Base-by-base conservation (phyloP, 495 filamentous ascomycete species). In the Aspergillus nidulans region DNA sequence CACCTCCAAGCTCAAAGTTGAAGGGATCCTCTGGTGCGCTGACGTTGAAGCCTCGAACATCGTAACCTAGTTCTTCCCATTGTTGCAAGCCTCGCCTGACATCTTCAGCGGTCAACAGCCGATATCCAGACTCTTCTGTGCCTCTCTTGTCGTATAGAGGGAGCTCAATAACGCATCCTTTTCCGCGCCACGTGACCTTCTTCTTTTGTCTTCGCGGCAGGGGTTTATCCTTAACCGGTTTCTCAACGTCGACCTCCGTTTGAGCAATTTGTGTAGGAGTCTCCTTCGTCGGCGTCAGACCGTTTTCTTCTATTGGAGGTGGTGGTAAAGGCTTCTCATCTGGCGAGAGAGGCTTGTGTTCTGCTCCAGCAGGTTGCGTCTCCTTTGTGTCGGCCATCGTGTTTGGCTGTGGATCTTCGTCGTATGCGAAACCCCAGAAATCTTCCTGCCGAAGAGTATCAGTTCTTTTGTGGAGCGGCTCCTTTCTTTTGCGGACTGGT, bases 1-100 rank as follows among this genome's bases (percentile, higher is more conserved):
- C 82, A 46, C 80, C 67, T 12, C 74, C 75, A 19, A 74, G 59
- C 26, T 64, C 59, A 15, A 63, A 62, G 26, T 63, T 49, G 6
- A 65, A 63, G 5, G 63, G 48, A 48, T 75, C 71, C 6, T 76
- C 67, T 16, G 67, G 46, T 21, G 63, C 69, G 21, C 77, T 75
- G 57, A 91, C 64, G 44, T 81, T 85, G 67, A 94, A 95, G 0
- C 90, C 90, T 5, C 77, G 72, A 38, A 79, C 80, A 66, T 88
- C 79, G 63, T 91, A 96, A 9, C 91, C 94, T 55, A 85, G 68
- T 42, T 86, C 70, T 63, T 88, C 80, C 85, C 88, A 95, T 25
- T 77, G 72, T 45, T 81, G 77, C 55, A 95, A 61, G 62, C 84
- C 85, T n/a, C 78, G 69, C 16, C 82, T 66, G 4, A 90, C 83